Evolutionary conservation across 2,329 filamentous ascomycete genomes (phyloP).

Genomic region (Xenosphaeropsis pyriputrescens): DNA sequence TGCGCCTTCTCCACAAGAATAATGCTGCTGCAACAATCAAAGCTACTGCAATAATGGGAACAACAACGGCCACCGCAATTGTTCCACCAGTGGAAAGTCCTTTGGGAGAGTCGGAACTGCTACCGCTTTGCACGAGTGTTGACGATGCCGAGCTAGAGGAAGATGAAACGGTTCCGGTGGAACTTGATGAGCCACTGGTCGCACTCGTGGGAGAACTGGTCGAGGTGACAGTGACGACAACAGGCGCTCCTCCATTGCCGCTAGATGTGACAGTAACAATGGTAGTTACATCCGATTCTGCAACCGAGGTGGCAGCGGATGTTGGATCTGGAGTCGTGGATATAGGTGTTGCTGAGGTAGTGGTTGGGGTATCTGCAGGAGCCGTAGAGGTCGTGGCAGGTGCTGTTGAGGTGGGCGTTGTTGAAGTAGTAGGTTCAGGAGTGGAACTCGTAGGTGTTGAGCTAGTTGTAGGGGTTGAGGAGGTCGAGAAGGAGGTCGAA

Average conservation of each 20-base stretch:
- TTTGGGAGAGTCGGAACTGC: conserved; percentile 3
- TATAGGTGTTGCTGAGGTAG: conserved; percentile 4
- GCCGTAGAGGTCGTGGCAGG: conserved; percentile 8
- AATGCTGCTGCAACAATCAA: conserved; percentile 63
- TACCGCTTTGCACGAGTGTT: conserved; percentile 8
- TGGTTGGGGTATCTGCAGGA: conserved; percentile 2
- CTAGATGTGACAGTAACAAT: conserved; percentile 7
- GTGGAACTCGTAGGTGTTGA: neutral
- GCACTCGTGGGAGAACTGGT: conserved; percentile 3
- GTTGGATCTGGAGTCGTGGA: conserved; percentile 3
- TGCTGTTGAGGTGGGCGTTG: conserved; percentile 7
- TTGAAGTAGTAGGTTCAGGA: conserved; percentile 9
- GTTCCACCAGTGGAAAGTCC: conserved; percentile 45
- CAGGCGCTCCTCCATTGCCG: neutral
- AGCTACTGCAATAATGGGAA: conserved; percentile 80
- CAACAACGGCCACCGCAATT: conserved; percentile 86
- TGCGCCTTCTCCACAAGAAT: conserved; percentile 80
- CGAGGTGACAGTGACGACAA: conserved; percentile 1
- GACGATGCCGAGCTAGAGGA: conserved; percentile 11
- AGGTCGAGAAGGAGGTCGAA: conserved; percentile 7
- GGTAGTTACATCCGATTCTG: neutral
- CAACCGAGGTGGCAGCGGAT: neutral
- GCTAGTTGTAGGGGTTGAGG: neutral
- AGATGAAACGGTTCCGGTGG: neutral
- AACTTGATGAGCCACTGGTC: conserved; percentile 3